Evolutionary conservation across 768 basidiomycete species (phyloP).

Genomic region (Psilocybe tampanensis): DNA sequence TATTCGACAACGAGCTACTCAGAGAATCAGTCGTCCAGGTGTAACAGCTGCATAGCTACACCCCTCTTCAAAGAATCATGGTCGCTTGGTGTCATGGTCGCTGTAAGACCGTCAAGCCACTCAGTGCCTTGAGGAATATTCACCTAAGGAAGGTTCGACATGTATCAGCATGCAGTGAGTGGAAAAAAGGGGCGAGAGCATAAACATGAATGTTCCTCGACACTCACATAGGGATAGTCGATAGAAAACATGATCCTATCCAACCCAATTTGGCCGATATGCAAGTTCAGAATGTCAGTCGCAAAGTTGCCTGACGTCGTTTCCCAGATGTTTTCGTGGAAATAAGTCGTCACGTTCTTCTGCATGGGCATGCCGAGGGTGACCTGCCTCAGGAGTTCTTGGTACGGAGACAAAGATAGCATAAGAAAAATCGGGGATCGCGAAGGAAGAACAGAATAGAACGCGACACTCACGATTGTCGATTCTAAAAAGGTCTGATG

Average conservation of each 20-base stretch:
- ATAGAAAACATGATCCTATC: conserved; percentile 44
- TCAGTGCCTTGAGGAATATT: conserved; percentile 12
- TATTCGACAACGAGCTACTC: too few species aligned
- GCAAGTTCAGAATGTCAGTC: conserved; percentile 39
- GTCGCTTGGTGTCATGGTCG: conserved; percentile 1
- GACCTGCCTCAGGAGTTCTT: conserved; percentile 33
- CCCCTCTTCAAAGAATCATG: conserved; percentile 11
- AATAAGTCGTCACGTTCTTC: conserved; percentile 38
- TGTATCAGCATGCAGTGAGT: too few species aligned
- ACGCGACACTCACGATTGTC: conserved; percentile 33
- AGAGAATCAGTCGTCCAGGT: conserved; percentile 7
- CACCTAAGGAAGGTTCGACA: conserved; percentile 6
- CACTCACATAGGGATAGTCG: conserved; percentile 36
- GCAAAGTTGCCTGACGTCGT: conserved; percentile 45
- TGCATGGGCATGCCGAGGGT: conserved; percentile 38
- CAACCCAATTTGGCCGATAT: conserved; percentile 39
- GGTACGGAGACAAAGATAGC: not conserved
- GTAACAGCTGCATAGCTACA: conserved; percentile 11
- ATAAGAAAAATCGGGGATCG: too few species aligned
- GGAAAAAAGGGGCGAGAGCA: too few species aligned
- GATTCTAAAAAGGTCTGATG: conserved; percentile 43
- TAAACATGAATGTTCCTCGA: not conserved
- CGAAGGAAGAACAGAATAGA: not conserved
- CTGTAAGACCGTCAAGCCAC: conserved; percentile 8
- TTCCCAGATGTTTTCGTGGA: conserved; percentile 40